Base-by-base conservation (phyloP, 2,329 filamentous ascomycete genomes). In the Plectosphaerella cucumerina region DNA sequence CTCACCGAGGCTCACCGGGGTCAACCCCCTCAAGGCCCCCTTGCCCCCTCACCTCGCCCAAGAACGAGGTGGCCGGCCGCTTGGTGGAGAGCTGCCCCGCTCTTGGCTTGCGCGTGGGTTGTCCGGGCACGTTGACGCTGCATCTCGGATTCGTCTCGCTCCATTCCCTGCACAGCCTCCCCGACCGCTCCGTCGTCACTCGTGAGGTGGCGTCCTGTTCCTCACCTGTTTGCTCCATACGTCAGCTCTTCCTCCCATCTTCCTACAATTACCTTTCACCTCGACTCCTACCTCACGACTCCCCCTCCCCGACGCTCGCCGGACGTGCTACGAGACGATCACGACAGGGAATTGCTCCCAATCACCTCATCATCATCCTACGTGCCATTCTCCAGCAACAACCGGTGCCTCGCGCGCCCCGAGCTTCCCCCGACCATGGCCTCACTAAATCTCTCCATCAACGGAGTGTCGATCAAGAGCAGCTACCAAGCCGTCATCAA, bases 381-480 rank as follows among this genome's bases (percentile, higher is more conserved):
- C 45, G 26, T 35, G 18, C 31, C 26, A 34, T 20, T 17, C 44
- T 46, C n/a, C 31, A 17, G 35, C 53, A 43, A 47, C 51, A 35
- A 37, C 46, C 53, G 53, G 50, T 52, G 55, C 39, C 55, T 53
- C 55, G 58, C 50, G 49, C 50, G 53, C 60, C 55, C 50, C 52
- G 53, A 18, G 39, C 39, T 42, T 42, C 39, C 55, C 56, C 54
- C 53, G 61, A 70, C 59, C 60, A 94, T 94, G 89, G 85, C 89
- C 54, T 88, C 89, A 53, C 77, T 92, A 59, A 92, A 92, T 63
- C 77, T 90, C 50, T 92, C 89, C 56, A 83, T 82, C 65, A 89
- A 91, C 68, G 88, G 88, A 12, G 84, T 86, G 57, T 90, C 85
- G 53, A 97, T 97, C 62, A 89, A 87, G 73, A 90, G 86, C 73